phyloP scores from a whole-genome alignment of 164 flowering plant genomes.

The Protea cynaroides region DNA sequence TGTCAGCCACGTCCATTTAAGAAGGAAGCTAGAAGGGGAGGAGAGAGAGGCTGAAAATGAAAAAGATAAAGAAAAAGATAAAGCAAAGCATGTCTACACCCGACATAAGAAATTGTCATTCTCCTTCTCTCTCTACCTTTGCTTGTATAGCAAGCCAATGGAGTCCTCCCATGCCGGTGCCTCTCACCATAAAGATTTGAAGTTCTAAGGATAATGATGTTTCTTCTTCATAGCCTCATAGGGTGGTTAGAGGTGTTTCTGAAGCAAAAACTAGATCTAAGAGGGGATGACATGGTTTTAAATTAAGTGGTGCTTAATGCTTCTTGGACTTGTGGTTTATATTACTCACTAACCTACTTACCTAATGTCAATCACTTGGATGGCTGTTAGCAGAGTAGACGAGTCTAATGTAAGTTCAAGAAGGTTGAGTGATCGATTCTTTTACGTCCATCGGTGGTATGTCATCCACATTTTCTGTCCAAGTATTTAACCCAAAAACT shows the following conservation, averaged over 20 bases:
- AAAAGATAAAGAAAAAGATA: not conserved
- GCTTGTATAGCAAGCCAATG: conserved; percentile 26
- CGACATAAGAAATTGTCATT: not conserved
- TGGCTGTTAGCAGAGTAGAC: no score
- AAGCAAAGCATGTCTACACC: not conserved
- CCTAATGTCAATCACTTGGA: conserved; percentile 3
- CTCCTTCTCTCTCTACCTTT: conserved; percentile 6
- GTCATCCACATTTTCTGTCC: no score
- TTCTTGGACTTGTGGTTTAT: not conserved
- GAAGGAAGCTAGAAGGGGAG: no score
- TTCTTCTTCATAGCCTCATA: not conserved
- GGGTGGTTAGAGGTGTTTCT: conserved; percentile 14
- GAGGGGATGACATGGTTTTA: not conserved
- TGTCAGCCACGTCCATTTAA: conserved; percentile 14
- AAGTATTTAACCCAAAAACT: no score
- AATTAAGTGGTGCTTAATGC: not conserved
- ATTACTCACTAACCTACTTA: not conserved
- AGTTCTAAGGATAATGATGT: conserved; percentile 23
- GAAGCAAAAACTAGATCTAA: conserved; percentile 7
- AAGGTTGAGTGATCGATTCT: no score
- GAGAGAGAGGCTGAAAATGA: not conserved
- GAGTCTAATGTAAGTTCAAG: no score
- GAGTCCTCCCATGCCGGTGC: conserved; percentile 21
- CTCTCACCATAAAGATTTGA: conserved; percentile 25
- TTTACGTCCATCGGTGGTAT: no score